Evolutionary conservation across 768 basidiomycete genomes (phyloP).

Genomic region (Amanita pseudoporphyria): DNA sequence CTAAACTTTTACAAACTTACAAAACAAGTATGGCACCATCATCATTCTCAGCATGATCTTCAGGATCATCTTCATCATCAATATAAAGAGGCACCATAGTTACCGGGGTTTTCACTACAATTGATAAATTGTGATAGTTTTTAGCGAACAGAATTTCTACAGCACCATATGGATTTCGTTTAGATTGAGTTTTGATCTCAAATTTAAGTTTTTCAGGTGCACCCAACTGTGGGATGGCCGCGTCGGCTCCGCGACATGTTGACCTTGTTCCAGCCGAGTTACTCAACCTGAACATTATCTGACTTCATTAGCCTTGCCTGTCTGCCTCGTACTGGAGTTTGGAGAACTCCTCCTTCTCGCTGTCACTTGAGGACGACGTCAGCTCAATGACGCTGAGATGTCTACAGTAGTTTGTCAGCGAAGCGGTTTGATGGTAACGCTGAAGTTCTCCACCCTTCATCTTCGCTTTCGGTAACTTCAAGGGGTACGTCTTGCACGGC

Average conservation of each 20-base stretch:
- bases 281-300: neutral
- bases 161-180: neutral
- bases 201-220: neutral
- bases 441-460: neutral
- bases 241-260: no score
- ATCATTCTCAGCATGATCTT: neutral
- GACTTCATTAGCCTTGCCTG: neutral
- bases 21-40: slow-evolving; percentile 23
- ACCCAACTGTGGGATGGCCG: no score
- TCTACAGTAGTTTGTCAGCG: neutral
- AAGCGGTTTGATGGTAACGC: neutral
- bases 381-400: neutral
- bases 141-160: neutral
- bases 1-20: slow-evolving; percentile 14
- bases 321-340: neutral
- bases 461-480: slow-evolving; percentile 1
- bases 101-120: neutral
- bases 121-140: neutral
- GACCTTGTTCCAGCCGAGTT: no score
- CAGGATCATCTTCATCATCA: slow-evolving; percentile 7
- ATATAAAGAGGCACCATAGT: slow-evolving; percentile 4
- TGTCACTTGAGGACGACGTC: neutral
- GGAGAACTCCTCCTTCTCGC: neutral
- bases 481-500: neutral
- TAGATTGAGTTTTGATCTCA: neutral